Evolutionary conservation across 1,139 yeast species (phyloP), one percentile per base, ranked within the genome.

Genomic region (Saccharomyces hybrid): DNA sequence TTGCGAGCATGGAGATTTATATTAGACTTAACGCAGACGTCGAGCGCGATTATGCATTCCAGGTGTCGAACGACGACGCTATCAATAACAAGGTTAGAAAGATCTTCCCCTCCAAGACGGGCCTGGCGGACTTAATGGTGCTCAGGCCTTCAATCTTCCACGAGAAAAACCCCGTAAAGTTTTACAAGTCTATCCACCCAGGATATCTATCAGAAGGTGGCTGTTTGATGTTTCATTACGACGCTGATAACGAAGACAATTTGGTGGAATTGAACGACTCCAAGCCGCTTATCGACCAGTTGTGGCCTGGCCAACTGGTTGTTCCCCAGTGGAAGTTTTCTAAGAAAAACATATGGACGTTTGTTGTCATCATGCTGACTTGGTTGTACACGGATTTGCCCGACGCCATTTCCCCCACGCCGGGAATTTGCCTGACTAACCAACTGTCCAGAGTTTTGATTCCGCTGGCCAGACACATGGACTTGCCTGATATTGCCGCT

Each of bases 371-470:
- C 7, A 74, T 90, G 64, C 53, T 78, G 13, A 73, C 73, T 16
- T 93, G 99, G 98, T 78, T 93, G 58, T 93, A 91, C 70, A 83
- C 96, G 3, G 98, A 93, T 72, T 77, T 93, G 67, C 99, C 99
- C 0, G 96, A 89, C 66, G 80, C 77, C 63, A 76, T 89, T 55
- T 81, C 91, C 47, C 97, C 97, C 51, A 91, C 98, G 3, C 98
- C 98, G 0, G 97, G 97, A 28, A 78, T 83, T 56, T 85, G 93
- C 60, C 75, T 89, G 56, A 85, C 95, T 13, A 83, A 83, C 65
- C 82, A 84, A 61, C 59, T 82, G 28, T 73, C 83, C 44, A 71
- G 72, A 59, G 32, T 69, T 9, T 60, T 76, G 25, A 71, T 76
- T 28, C 66, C 66, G 46, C 51, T 76, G 6, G 76, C 80, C 9